Conservation (phyloP, 768 basidiomycete species). For the Sutorius australiensis region DNA sequence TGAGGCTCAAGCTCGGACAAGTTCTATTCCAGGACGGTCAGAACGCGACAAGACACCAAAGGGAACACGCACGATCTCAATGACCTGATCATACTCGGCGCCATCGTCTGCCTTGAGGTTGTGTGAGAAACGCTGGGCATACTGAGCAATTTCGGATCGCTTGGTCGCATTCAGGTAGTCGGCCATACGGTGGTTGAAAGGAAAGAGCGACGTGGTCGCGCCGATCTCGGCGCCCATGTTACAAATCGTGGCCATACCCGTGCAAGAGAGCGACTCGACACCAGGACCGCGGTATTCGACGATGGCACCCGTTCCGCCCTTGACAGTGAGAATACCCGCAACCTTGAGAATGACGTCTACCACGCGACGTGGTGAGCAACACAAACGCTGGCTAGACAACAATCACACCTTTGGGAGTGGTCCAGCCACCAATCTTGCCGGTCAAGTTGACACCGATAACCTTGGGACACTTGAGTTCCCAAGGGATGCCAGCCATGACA, state of each 20-base stretch:
- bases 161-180: conserved; percentile 95
- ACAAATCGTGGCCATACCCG: conserved; percentile 99
- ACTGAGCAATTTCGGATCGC: conserved; percentile 80
- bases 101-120: conserved; percentile 86
- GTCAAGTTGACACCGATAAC: conserved; percentile 96
- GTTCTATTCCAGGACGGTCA: conserved; percentile 48
- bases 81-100: conserved; percentile 90
- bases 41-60: not conserved
- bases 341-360: conserved; percentile 98
- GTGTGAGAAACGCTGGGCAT: conserved; percentile 84
- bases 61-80: conserved; percentile 71
- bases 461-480: conserved; percentile 99
- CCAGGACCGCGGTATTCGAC: conserved; percentile 96
- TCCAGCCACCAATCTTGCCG: conserved; percentile 96
- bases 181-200: conserved; percentile 93
- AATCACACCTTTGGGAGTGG: conserved; percentile 84
- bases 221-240: conserved; percentile 99
- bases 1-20: conserved; percentile 97
- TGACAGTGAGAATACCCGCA: conserved; percentile 97
- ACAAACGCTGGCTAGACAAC: not conserved
- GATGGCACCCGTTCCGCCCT: conserved; percentile 98
- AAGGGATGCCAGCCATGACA: conserved; percentile 96
- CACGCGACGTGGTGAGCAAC: conserved; percentile 9
- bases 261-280: conserved; percentile 94
- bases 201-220: conserved; percentile 98